Conservation (phyloP, 306 rosid genomes). For the Adenanthera pavonina region DNA sequence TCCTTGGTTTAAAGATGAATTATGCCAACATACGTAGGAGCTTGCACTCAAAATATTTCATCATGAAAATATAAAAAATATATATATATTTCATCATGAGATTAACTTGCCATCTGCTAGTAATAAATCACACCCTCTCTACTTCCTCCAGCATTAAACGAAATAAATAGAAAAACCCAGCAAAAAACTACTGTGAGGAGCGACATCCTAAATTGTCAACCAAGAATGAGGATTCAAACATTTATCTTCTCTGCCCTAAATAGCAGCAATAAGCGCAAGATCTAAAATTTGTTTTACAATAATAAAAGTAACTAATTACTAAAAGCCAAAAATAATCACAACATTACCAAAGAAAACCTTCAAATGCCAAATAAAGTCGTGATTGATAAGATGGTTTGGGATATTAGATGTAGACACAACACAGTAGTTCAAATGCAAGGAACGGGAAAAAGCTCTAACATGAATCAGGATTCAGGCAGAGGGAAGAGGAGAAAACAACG, state of each 20-base stretch:
- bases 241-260: background rate
- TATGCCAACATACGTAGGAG: background rate
- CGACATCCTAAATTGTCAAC: background rate
- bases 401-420: conserved; percentile 21
- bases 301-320: background rate
- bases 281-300: background rate
- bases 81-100: background rate
- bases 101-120: conserved; percentile 9
- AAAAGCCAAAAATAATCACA: conserved; percentile 3
- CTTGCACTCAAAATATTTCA: background rate
- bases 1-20: background rate
- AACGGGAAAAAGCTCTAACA: background rate
- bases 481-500: background rate
- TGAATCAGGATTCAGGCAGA: background rate
- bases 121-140: background rate
- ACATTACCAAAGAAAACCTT: background rate
- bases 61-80: too few species aligned
- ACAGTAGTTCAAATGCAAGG: conserved; percentile 8
- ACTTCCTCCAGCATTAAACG: background rate
- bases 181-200: background rate
- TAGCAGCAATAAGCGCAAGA: background rate
- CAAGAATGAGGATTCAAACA: background rate
- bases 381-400: conserved; percentile 4
- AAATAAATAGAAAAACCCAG: background rate
- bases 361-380: conserved; percentile 7